These are phyloP conservation scores for Entrophospora sp. DNA, from an alignment of 192 early-diverging fungal species.

Conservation along the genomic window DNA sequence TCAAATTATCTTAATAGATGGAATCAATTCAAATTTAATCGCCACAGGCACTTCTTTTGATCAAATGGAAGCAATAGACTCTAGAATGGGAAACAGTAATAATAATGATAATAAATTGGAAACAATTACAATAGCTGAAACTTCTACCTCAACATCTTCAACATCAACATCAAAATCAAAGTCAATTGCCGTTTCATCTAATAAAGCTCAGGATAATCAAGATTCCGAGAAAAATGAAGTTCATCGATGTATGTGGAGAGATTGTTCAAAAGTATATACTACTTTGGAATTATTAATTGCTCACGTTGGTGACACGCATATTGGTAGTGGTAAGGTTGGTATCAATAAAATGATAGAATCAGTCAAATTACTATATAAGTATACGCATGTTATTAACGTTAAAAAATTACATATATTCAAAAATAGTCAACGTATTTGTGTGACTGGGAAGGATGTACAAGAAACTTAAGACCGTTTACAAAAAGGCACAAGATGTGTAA, in stretches of 20 bases:
- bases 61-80: too few species aligned
- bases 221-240: slow-evolving; percentile 20
- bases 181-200: neutral
- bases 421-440: slow-evolving; percentile 38
- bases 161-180: neutral
- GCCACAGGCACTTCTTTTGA: too few species aligned
- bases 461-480: slow-evolving; percentile 48
- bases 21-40: too few species aligned
- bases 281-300: slow-evolving; percentile 38
- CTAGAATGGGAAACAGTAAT: too few species aligned
- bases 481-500: slow-evolving; percentile 65
- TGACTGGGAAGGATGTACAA: slow-evolving; percentile 37
- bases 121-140: neutral
- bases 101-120: neutral
- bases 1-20: too few species aligned
- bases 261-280: slow-evolving; percentile 34
- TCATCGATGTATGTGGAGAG: slow-evolving; percentile 43
- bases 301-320: slow-evolving; percentile 46
- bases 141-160: neutral
- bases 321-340: slow-evolving; percentile 50
- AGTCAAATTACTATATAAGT: neutral
- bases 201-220: neutral
- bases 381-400: neutral
- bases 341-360: neutral
- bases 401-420: neutral